A percentile compares a stretch with the other conserved stretches of the same genome.
Conservation (phyloP, 306 rosid species). For the Hippophae tibetana region DNA sequence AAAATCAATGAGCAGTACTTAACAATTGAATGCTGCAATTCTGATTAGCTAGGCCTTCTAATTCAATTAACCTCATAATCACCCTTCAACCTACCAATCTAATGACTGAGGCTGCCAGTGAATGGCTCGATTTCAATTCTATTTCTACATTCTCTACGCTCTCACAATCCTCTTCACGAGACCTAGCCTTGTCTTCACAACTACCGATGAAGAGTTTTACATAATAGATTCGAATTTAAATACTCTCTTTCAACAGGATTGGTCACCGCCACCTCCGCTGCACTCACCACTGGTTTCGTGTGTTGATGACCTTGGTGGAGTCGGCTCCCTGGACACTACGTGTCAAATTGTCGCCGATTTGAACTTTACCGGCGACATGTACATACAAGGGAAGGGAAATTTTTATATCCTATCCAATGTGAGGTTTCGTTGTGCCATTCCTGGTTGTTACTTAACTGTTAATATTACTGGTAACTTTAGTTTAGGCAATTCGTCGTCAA, state of each 20-base stretch:
- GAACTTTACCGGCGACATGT: conserved; percentile 88
- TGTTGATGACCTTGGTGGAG: conserved; percentile 72
- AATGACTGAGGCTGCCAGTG: conserved; percentile 54
- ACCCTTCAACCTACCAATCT: conserved; percentile 17
- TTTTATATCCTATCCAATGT: conserved; percentile 88
- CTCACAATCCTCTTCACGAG: conserved; percentile 21
- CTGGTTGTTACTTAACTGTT: conserved; percentile 70
- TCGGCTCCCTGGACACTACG: conserved; percentile 78
- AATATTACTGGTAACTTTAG: conserved; percentile 84
- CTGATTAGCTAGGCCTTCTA: background rate
- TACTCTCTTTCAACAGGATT: conserved; percentile 69
- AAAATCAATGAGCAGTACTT: background rate
- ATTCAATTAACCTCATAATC: background rate
- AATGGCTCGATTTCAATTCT: conserved; percentile 76
- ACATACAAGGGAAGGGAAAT: conserved; percentile 89
- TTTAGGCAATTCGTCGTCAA: conserved; percentile 62
- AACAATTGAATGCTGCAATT: background rate
- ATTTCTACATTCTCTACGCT: conserved; percentile 22
- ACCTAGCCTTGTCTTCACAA: conserved; percentile 15
- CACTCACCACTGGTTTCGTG: conserved; percentile 90
- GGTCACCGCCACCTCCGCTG: conserved; percentile 97
- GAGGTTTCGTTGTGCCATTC: conserved; percentile 58
- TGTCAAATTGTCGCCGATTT: conserved; percentile 67
- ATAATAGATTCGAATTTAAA: conserved; percentile 46
- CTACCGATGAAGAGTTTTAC: conserved; percentile 34